Base-by-base conservation (phyloP, 2,329 filamentous ascomycete genomes). In the Colletotrichum spinosum region DNA sequence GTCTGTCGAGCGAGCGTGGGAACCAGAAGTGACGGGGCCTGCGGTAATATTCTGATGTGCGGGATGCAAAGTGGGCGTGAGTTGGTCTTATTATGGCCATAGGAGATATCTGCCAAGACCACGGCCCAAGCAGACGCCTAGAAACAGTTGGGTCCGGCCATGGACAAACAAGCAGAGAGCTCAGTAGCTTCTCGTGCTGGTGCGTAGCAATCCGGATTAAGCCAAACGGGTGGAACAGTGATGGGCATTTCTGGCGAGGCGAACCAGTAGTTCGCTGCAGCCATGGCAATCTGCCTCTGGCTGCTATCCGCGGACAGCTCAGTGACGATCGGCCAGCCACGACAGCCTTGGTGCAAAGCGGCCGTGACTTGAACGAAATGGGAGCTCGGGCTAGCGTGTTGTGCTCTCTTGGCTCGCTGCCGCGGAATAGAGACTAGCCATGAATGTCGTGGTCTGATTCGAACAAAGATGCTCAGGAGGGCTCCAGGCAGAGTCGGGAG, bases 121-220 rank as follows among this genome's bases (percentile, higher is more conserved):
- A 25, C 8, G 17, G n/a, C 5, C 42, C 12, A 41, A 25, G 13
- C 33, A 52, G 46, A 41, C 34, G 53, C 45, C 17, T 8, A 48
- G 9, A 25, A 38, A 2, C 37, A 15, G 38, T 41, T 35, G 46
- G 39, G 33, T 49, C 35, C 58, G 39, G 42, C 37, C 33, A 48
- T 39, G 54, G 46, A 38, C 25, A 44, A 48, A 25, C 46, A 13
- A 37, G 17, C 44, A 25, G 13, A 25, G 12, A 46, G 46, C 58
- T 60, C 25, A 25, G 25, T 25, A 51, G 61, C 41, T 35, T 33
- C 33, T 56, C 35, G 15, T 17, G 61, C 38, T 45, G 17, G n/a
- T 61, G 48, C 62, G 52, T 57, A 35, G 52, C 52, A 56, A 35
- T 15, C 63, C 63, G 58, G 63, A 65, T 65, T 37, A 37, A 59